Evolutionary conservation across 345 rosid species (phyloP).

Genomic region (Fremontodendron californicum): DNA sequence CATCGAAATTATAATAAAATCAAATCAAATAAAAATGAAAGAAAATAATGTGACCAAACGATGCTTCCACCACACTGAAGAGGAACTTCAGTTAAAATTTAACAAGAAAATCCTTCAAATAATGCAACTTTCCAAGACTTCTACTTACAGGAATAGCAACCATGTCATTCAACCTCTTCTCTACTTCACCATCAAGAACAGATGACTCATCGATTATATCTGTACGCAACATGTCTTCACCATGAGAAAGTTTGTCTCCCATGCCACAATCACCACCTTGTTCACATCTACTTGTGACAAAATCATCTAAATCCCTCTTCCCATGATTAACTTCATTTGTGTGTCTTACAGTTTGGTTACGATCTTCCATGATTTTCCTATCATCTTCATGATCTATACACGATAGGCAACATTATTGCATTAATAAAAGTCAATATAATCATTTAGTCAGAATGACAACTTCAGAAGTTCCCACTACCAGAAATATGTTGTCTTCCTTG

Average conservation of each 20-base stretch:
- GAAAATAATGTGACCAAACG: not conserved
- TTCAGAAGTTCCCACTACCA: constrained; percentile 25
- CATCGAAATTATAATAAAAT: not conserved
- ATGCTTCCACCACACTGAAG: not conserved
- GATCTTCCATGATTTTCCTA: constrained; percentile 14
- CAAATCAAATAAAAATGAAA: not conserved
- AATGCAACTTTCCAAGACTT: not conserved
- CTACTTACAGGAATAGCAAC: constrained; percentile 64
- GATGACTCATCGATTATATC: constrained; percentile 41
- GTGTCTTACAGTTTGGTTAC: constrained; percentile 12
- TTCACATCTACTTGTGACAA: constrained; percentile 3
- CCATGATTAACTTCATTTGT: constrained; percentile 15
- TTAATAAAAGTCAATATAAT: not conserved
- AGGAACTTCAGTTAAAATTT: not conserved
- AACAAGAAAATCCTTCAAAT: not conserved
- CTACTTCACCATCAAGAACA: constrained; percentile 52
- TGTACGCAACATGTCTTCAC: constrained; percentile 8
- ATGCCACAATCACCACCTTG: not conserved
- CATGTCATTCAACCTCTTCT: constrained; percentile 64
- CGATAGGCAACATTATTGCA: not conserved
- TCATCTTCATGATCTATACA: constrained; percentile 32
- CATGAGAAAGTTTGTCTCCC: not conserved
- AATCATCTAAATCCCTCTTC: constrained; percentile 4
- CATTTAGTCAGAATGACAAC: not conserved
- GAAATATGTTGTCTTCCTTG: constrained; percentile 17